Evolutionary conservation across 2,329 filamentous ascomycete species (phyloP), one percentile per base, ranked within the genome.

Genomic region (Boeremia lycopersici): DNA sequence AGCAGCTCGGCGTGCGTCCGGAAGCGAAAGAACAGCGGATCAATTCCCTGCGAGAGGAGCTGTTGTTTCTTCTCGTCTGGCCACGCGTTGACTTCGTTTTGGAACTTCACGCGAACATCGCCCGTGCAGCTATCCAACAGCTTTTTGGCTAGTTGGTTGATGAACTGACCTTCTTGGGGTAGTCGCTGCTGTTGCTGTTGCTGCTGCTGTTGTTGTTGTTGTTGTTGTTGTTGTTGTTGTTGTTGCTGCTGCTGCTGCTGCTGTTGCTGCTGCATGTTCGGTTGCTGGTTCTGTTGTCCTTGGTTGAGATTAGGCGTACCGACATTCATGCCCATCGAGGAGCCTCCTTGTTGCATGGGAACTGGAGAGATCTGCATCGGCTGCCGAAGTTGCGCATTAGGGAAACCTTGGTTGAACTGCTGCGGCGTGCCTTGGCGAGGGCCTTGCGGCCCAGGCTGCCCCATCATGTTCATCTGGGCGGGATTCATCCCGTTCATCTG

Each of bases 281-380:
- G 68, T 53, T 71, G 73, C 58, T 62, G 71, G 34, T 59, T 64
- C 35, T 67, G 64, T 39, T 70, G 71, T 7, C 55, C 63, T 45
- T 71, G 71, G 48, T 68, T 66, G 13, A 67, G 33, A 50, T 66
- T 62, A 11, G 57, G 54, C 12, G 60, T 53, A 35, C 60, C 63
- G 4, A 62, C 60, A 46, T 74, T 72, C 43, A 70, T 67, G 17
- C 71, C 69, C 68, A 74, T 73, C 9, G 63, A 61, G 2, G 71
- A 67, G 13, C 66, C 65, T 30, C 61, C 60, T 30, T 72, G 70
- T 15, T 63, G 54, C 73, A 74, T 74, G 23, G 74, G 73, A 39
- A 84, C 79, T 0, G 80, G 77, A 2, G 81, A 82, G 4, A 77
- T 67, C 59, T 83, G 82, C 75, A 83, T 78, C 23, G 73, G 79